These are phyloP conservation scores for Verticillium alfalfae DNA, from an alignment of 2,329 filamentous ascomycete species.

Conservation along the genomic window DNA sequence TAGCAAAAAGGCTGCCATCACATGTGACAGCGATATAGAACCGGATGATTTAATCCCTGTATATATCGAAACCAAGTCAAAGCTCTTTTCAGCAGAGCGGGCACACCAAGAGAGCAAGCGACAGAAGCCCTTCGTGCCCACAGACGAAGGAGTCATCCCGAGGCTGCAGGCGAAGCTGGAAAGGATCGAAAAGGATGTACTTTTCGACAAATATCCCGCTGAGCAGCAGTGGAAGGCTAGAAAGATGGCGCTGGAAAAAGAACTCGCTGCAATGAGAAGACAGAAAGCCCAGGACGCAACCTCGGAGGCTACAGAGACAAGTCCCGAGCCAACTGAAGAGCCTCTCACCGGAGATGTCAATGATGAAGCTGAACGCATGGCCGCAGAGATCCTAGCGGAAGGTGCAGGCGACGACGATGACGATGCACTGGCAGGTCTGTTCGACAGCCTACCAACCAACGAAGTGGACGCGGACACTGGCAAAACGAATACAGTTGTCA, in stretches of 20 bases:
- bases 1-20: conserved; percentile 37
- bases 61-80: conserved; percentile 71
- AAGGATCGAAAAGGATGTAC: conserved; percentile 69
- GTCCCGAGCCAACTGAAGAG: neutral
- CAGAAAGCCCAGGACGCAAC: conserved; percentile 26
- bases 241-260: conserved; percentile 55
- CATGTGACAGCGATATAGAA: conserved; percentile 66
- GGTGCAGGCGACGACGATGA: conserved; percentile 50
- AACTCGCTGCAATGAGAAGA: conserved; percentile 47
- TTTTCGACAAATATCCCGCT: conserved; percentile 65
- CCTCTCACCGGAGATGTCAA: conserved; percentile 37
- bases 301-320: conserved; percentile 9
- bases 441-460: conserved; percentile 54
- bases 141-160: conserved; percentile 49
- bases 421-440: conserved; percentile 47
- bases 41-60: conserved; percentile 69
- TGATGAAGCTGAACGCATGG: conserved; percentile 52
- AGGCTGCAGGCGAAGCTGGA: conserved; percentile 70
- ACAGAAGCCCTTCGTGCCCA: conserved; percentile 28
- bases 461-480: conserved; percentile 54
- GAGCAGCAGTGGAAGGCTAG: conserved; percentile 60
- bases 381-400: conserved; percentile 52
- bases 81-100: conserved; percentile 57
- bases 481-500: conserved; percentile 52
- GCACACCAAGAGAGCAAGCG: conserved; percentile 33